Conservation (phyloP, 2,329 filamentous ascomycete species). For the Colletotrichum caudatum region DNA sequence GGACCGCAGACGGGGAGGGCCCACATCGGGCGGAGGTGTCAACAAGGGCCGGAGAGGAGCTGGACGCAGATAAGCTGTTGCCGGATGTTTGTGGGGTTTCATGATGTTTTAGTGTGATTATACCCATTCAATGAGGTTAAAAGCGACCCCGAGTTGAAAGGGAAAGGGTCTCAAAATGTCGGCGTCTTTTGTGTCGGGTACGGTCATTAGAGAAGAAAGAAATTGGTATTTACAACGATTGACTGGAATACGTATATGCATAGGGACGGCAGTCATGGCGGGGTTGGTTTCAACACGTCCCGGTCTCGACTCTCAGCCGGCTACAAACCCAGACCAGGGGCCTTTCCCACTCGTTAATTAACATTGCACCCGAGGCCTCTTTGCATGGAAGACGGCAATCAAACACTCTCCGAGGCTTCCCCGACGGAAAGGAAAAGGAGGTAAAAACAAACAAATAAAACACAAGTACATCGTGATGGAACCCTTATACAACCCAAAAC, state of each 20-base stretch:
- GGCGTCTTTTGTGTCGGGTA: conserved; percentile 29
- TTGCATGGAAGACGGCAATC: conserved; percentile 12
- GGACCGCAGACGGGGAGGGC: conserved; percentile 58
- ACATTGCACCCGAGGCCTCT: conserved; percentile 25
- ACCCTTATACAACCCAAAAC: conserved; percentile 38
- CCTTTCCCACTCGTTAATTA: conserved; percentile 21
- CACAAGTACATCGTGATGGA: conserved; percentile 22
- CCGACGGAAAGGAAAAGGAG: background rate
- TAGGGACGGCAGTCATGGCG: background rate
- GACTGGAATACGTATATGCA: conserved; percentile 5
- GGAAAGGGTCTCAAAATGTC: conserved; percentile 20
- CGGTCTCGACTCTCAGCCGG: conserved; percentile 33
- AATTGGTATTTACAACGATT: conserved; percentile 36
- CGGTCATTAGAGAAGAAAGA: conserved; percentile 37
- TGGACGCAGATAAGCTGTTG: conserved; percentile 38
- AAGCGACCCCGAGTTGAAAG: conserved; percentile 34
- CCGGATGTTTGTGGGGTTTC: conserved; percentile 17
- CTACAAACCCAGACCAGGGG: conserved; percentile 36
- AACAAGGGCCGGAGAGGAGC: conserved; percentile 38
- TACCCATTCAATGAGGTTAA: conserved; percentile 42
- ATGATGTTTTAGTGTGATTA: conserved; percentile 41
- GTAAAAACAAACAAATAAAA: background rate
- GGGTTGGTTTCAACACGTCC: background rate
- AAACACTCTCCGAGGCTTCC: conserved; percentile 11
- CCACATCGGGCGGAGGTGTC: conserved; percentile 27